These are phyloP conservation scores for Euphorbia tirucalli DNA, from an alignment of 345 rosid genomes.

Conservation along the genomic window DNA sequence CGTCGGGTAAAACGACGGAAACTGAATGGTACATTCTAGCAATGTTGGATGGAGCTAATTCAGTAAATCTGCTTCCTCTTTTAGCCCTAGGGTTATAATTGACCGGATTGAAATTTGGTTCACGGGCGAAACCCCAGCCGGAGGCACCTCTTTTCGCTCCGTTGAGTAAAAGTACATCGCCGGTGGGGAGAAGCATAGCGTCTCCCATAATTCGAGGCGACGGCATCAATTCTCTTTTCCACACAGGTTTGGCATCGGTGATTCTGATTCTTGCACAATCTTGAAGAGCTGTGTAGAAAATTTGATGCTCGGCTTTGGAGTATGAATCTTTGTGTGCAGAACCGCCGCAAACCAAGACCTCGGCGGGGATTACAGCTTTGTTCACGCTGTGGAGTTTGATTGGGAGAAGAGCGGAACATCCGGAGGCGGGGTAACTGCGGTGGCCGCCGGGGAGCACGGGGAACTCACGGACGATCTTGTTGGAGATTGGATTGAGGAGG, in stretches of 20 bases:
- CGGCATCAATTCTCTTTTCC: conserved; percentile 72
- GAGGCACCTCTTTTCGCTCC: conserved; percentile 72
- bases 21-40: conserved; percentile 73
- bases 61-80: conserved; percentile 33
- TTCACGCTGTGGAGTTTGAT: conserved; percentile 33
- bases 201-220: conserved; percentile 73
- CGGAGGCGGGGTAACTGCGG: conserved; percentile 80
- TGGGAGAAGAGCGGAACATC: conserved; percentile 60
- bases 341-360: conserved; percentile 66
- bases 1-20: conserved; percentile 53
- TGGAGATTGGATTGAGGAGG: conserved; percentile 46
- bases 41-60: conserved; percentile 37
- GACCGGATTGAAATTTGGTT: conserved; percentile 58
- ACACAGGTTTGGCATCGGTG: conserved; percentile 41
- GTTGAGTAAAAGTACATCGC: conserved; percentile 60
- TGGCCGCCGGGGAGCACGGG: conserved; percentile 71
- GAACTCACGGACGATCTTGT: conserved; percentile 51
- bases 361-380: conserved; percentile 29
- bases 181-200: conserved; percentile 62
- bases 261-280: conserved; percentile 64
- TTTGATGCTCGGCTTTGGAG: conserved; percentile 23
- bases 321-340: conserved; percentile 41
- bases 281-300: conserved; percentile 38
- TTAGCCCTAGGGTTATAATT: conserved; percentile 36
- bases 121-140: conserved; percentile 64